A percentile compares a stretch with the other conserved stretches of the same genome.
These are phyloP conservation scores for Xylaria polymorpha DNA, from an alignment of 2,329 filamentous ascomycete genomes.

Conservation along the genomic window DNA sequence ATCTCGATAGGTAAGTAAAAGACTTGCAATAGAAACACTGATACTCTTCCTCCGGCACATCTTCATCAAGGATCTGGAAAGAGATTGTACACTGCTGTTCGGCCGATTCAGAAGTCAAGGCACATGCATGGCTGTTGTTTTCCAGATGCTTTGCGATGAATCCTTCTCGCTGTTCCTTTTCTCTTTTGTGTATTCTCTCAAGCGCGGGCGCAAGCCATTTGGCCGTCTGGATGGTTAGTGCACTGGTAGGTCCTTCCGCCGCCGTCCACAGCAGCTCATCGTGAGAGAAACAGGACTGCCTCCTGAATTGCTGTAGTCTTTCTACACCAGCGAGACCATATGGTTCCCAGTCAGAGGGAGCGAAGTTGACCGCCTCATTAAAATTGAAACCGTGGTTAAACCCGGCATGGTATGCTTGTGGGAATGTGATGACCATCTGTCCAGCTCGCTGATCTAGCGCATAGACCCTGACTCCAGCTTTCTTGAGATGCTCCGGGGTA, in stretches of 20 bases:
- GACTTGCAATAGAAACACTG: constrained; percentile 93
- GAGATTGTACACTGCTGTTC: constrained; percentile 66
- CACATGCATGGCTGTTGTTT: constrained; percentile 64
- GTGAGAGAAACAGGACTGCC: constrained; percentile 96
- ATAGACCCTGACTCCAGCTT: constrained; percentile 92
- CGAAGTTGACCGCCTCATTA: constrained; percentile 99
- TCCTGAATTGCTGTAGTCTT: constrained; percentile 84
- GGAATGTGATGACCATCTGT: constrained; percentile 96
- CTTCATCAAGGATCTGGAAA: constrained; percentile 75
- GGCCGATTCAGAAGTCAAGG: constrained; percentile 59
- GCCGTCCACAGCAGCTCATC: constrained; percentile 95
- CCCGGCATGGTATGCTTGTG: constrained; percentile 95
- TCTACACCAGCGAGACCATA: constrained; percentile 88
- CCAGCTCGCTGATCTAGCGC: constrained; percentile 96
- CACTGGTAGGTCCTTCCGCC: constrained; percentile 77
- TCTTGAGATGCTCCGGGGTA: constrained; percentile 90
- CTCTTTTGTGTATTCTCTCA: constrained; percentile 79
- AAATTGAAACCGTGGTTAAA: constrained; percentile 99
- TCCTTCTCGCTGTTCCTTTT: constrained; percentile 73
- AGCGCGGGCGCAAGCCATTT: constrained; percentile 95
- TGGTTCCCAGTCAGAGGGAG: constrained; percentile 93
- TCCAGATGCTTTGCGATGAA: constrained; percentile 76
- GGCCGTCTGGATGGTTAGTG: constrained; percentile 82
- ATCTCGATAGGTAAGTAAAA: constrained; percentile 90
- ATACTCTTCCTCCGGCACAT: constrained; percentile 90